These are phyloP conservation scores for Starmera caribaea DNA, from an alignment of 805 yeast species.

Conservation along the genomic window DNA sequence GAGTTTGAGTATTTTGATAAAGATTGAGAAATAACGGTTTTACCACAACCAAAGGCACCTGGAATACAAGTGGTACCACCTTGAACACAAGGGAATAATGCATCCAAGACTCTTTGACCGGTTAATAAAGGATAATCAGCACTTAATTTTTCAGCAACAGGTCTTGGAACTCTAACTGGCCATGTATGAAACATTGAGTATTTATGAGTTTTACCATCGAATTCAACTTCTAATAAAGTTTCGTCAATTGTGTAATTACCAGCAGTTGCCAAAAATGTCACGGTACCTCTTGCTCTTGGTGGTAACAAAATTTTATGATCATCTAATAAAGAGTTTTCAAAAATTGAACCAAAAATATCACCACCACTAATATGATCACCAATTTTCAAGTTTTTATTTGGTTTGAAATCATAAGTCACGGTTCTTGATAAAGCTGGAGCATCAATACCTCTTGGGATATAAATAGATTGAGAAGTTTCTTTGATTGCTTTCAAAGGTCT, in stretches of 20 bases:
- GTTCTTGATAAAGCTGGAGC: constrained; percentile 90
- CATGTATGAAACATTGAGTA: constrained; percentile 97
- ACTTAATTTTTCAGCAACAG: constrained; percentile 86
- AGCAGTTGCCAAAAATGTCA: constrained; percentile 77
- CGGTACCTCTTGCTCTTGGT: constrained; percentile 97
- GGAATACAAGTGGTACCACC: constrained; percentile 99
- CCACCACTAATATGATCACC: constrained; percentile 99
- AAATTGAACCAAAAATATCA: constrained; percentile 89
- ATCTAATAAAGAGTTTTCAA: constrained; percentile 84
- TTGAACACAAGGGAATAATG: constrained; percentile 97
- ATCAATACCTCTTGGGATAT: constrained; percentile 97
- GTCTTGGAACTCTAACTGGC: constrained; percentile 99
- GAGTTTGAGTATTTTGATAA: constrained; percentile 96
- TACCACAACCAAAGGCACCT: constrained; percentile 99
- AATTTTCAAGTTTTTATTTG: constrained; percentile 55
- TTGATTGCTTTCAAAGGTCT: constrained; percentile 94
- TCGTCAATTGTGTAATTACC: constrained; percentile 92
- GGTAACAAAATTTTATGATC: constrained; percentile 94
- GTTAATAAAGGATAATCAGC: constrained; percentile 95
- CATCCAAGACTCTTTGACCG: constrained; percentile 97
- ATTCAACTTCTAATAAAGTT: constrained; percentile 85
- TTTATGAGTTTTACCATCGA: constrained; percentile 71
- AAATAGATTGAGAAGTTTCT: constrained; percentile 80
- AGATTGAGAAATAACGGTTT: constrained; percentile 96
- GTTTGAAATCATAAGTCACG: constrained; percentile 77